Evolutionary conservation across 345 rosid genomes (phyloP).

Genomic region (Angophora floribunda): DNA sequence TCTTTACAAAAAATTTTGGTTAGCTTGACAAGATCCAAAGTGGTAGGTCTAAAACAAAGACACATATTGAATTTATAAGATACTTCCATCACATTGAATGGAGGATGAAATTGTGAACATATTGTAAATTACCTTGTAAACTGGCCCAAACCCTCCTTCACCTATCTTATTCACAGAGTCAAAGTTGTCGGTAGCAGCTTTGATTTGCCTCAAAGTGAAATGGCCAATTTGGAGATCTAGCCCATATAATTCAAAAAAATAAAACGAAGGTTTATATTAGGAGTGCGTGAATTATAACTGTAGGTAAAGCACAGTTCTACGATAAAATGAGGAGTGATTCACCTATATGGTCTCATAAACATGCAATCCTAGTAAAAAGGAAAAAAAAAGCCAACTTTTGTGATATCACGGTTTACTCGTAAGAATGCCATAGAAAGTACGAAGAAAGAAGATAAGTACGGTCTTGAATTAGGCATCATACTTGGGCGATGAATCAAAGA

Average conservation of each 20-base stretch:
- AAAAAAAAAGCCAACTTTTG: neutral
- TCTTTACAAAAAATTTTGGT: neutral
- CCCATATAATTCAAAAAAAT: conserved; percentile 35
- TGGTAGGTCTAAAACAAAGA: neutral
- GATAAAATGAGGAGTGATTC: neutral
- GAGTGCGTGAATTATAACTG: neutral
- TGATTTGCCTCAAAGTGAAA: conserved; percentile 69
- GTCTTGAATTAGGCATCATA: too few relatives aligned
- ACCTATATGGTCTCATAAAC: neutral
- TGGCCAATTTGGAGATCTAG: conserved; percentile 73
- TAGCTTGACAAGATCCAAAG: neutral
- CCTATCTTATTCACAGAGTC: conserved; percentile 70
- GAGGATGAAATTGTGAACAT: neutral
- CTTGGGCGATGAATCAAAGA: too few relatives aligned
- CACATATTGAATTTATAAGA: neutral
- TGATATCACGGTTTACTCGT: neutral
- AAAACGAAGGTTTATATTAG: neutral
- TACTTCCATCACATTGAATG: neutral
- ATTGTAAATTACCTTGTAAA: conserved; percentile 61
- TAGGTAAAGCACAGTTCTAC: neutral
- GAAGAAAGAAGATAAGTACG: too few relatives aligned
- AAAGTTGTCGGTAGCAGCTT: conserved; percentile 66
- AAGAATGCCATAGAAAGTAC: neutral
- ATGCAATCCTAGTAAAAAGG: neutral
- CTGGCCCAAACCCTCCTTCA: conserved; percentile 96